A percentile compares a stretch with the other conserved stretches of the same genome.
Conservation (phyloP, 1,284 basidiomycete species). For the Xerocomus nothofagi region DNA sequence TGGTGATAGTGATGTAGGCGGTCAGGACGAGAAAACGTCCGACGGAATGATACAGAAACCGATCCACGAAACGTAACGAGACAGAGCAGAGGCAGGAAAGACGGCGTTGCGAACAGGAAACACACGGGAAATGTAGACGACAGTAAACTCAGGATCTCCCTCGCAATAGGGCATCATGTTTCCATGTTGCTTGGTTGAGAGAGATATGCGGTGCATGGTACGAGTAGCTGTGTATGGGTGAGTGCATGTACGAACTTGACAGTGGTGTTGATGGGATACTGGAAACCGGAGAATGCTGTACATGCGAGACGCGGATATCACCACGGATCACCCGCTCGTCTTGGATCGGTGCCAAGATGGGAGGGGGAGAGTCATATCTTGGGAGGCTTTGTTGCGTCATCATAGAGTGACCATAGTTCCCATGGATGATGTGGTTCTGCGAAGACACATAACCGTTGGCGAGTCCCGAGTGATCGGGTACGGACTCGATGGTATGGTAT, state of each 20-base stretch:
- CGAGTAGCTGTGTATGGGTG: constrained; percentile 40
- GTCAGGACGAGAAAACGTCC: constrained; percentile 7
- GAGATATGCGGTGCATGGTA: constrained; percentile 37
- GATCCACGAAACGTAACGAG: constrained; percentile 19
- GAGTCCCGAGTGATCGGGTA: constrained; percentile 30
- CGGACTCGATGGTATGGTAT: constrained; percentile 31
- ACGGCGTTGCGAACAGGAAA: not conserved
- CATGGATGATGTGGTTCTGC: constrained; percentile 36
- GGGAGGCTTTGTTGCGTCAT: constrained; percentile 30
- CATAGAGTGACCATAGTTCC: constrained; percentile 33
- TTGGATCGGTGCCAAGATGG: constrained; percentile 54
- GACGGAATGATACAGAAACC: constrained; percentile 26
- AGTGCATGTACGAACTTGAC: constrained; percentile 40
- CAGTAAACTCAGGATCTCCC: constrained; percentile 26
- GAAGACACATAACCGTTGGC: constrained; percentile 34
- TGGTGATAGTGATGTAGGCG: constrained; percentile 29
- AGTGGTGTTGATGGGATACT: constrained; percentile 30
- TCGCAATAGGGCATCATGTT: constrained; percentile 32
- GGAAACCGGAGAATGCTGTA: constrained; percentile 37
- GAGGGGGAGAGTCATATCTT: constrained; percentile 52
- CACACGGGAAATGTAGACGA: constrained; percentile 1
- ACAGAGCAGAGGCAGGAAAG: constrained; percentile 5
- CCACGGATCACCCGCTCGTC: constrained; percentile 42
- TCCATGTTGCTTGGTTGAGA: constrained; percentile 30
- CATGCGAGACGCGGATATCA: constrained; percentile 33